Base-by-base conservation (phyloP, 345 rosid genomes). In the Arabidopsis arenosa region DNA sequence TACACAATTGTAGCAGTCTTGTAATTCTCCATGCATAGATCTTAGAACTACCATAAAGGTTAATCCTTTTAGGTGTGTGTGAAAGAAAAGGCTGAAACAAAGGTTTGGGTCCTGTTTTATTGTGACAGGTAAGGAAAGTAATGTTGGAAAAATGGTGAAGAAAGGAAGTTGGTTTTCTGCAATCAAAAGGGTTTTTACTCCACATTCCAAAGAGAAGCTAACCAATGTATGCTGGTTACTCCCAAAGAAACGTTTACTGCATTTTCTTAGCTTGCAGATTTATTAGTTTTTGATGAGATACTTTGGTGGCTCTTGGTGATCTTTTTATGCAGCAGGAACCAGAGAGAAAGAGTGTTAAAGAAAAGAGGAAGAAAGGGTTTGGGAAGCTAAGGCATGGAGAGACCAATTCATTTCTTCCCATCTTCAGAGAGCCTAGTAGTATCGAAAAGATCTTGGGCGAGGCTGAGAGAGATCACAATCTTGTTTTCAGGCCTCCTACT, bases 151-250 rank as follows among this genome's bases (percentile, higher is more conserved):
- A 71, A 94, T 95, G 99, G 93, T 97, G 72, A 95, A 92, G 94
- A 90, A 86, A 83, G 94, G 93, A 59, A 86, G 90, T 75, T 95
- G 96, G 99, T 84, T 92, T 89, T 84, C 97, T 68, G 93, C 97
- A 59, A 87, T 95, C 79, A 95, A 95, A 83, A 89, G 84, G 78
- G 94, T 84, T 67, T 95, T 95, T 75, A 66, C 77, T 63, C 82
- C 90, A 72, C 80, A 84, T 66, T 82, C 97, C 72, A 90, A 90
- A 85, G 94, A 90, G 81, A 95, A 90, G 79, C 81, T 84, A 72
- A 77, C 65, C 83, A 83, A 80, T 81, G 97, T 95, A 85, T 48
- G 63, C 53, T 35, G 36, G 7, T 60, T 37, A 59, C 52, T 75
- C 11, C 5, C 14, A n/a, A 21, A 56, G 9, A 23, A 65, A n/a